Conservation (phyloP, 2,329 filamentous ascomycete species). For the Fusarium pseudocircinatum region DNA sequence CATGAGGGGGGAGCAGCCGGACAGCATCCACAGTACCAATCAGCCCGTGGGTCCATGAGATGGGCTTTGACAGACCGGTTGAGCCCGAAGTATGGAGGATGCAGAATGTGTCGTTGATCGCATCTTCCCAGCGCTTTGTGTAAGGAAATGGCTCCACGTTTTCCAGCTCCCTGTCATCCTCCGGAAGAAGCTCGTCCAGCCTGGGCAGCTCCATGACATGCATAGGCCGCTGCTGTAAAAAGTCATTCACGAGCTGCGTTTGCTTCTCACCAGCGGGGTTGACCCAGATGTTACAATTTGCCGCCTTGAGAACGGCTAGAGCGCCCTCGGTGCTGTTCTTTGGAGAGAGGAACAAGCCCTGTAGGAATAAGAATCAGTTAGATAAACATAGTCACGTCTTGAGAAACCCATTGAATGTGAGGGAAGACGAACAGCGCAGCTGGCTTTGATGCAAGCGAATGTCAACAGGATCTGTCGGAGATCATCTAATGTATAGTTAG, state of each 20-base stretch:
- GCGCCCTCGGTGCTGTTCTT: constrained; percentile 48
- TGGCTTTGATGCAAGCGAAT: constrained; percentile 47
- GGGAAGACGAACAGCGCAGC: constrained; percentile 41
- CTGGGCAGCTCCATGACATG: constrained; percentile 42
- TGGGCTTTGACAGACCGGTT: constrained; percentile 54
- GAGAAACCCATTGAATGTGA: no score
- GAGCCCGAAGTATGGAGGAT: constrained; percentile 55
- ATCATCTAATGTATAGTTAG: constrained; percentile 37
- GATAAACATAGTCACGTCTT: background rate
- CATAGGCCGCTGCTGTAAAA: constrained; percentile 41
- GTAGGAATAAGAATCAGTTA: accelerated
- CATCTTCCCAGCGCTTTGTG: constrained; percentile 47
- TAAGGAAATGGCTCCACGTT: constrained; percentile 41
- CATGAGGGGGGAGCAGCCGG: constrained; percentile 45
- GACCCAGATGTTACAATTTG: constrained; percentile 47
- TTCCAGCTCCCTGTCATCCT: constrained; percentile 2
- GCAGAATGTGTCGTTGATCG: constrained; percentile 48
- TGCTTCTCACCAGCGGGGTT: constrained; percentile 27
- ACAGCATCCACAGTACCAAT: constrained; percentile 50
- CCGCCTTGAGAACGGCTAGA: constrained; percentile 45
- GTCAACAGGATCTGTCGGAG: constrained; percentile 45
- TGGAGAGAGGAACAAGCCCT: constrained; percentile 49
- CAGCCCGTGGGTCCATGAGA: constrained; percentile 47
- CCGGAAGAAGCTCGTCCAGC: constrained; percentile 42
- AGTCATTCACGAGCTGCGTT: constrained; percentile 32